Evolutionary conservation across 1,284 basidiomycete genomes (phyloP), one percentile per base, ranked within the genome.

Genomic region (Pseudozyma sp.): DNA sequence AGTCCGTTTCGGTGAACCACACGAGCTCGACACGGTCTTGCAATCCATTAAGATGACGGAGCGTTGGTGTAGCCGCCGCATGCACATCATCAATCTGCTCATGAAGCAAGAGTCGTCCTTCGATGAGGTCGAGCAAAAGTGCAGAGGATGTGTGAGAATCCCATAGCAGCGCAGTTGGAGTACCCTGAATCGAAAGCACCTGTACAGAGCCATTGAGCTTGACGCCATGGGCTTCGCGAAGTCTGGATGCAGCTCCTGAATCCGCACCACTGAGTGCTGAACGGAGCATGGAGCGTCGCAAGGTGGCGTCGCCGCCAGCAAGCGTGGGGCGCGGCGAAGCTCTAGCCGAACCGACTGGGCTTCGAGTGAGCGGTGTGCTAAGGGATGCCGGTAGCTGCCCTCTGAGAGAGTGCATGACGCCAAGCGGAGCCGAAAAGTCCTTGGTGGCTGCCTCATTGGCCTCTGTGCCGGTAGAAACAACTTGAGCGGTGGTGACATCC

Each of bases 321-420:
- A 61, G 13, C 34, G 61, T 56, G 19, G 68, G 68, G 13, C 61
- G 55, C 6, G 68, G 68, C 9, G 68, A 70, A 7, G 68, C 60
- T 19, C 70, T 38, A 3, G 57, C 59, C 6, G 71, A 74, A 14
- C 66, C 71, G 7, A 62, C 71, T 18, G 71, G 65, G 19, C 65
- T 74, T 21, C 62, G 66, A 6, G 45, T 21, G 16, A 69, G 71
- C n/a, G 71, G 66, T 13, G 71, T 69, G 16, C 66, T 54, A 42
- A 66, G 61, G 38, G 63, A 56, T 40, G 59, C 52, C 6, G 70
- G 70, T 35, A 72, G 70, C 31, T 71, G 69, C 16, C 60, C 56
- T 18, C 63, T 59, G 3, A 72, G 35, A 11, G 70, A 56, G 13
- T 72, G 64, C 45, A 72, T 67, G 25, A 72, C 54, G 3, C 64